These are phyloP conservation scores for Apiospora marii DNA, from an alignment of 2,329 filamentous ascomycete species.

Conservation along the genomic window DNA sequence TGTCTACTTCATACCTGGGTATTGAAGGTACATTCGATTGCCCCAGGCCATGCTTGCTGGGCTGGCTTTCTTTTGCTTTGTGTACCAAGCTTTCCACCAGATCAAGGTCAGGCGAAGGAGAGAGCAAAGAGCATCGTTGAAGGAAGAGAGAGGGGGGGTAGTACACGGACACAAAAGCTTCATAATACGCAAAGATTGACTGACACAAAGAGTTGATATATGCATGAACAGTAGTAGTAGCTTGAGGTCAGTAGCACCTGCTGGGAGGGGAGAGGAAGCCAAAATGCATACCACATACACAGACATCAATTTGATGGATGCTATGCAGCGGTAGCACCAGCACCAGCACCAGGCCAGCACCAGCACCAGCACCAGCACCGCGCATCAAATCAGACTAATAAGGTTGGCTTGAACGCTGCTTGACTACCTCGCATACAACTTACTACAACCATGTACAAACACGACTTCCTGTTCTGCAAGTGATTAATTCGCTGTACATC, in stretches of 20 bases:
- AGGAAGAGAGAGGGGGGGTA: not conserved
- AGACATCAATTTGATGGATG: not conserved
- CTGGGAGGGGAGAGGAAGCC: not conserved
- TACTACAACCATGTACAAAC: not conserved
- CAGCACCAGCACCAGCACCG: not conserved
- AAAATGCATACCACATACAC: not conserved
- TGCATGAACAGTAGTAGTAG: not conserved
- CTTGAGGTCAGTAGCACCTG: not conserved
- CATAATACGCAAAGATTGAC: not conserved
- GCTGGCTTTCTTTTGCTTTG: not conserved
- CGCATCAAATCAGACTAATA: constrained; percentile 10
- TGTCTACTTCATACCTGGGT: not conserved
- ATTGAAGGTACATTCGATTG: not conserved
- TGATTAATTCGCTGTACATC: not conserved
- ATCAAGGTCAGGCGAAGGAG: not conserved
- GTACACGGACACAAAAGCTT: not conserved
- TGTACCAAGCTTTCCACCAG: constrained; percentile 11
- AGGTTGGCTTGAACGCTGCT: constrained; percentile 8
- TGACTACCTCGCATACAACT: not conserved
- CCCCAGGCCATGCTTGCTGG: not conserved
- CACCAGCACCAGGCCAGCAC: not conserved
- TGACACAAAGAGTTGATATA: not conserved
- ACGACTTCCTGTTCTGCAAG: not conserved
- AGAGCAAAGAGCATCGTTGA: not conserved
- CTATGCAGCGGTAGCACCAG: not conserved